Evolutionary conservation across 257 asterid genomes (phyloP).

Genomic region (Sherardia arvensis): DNA sequence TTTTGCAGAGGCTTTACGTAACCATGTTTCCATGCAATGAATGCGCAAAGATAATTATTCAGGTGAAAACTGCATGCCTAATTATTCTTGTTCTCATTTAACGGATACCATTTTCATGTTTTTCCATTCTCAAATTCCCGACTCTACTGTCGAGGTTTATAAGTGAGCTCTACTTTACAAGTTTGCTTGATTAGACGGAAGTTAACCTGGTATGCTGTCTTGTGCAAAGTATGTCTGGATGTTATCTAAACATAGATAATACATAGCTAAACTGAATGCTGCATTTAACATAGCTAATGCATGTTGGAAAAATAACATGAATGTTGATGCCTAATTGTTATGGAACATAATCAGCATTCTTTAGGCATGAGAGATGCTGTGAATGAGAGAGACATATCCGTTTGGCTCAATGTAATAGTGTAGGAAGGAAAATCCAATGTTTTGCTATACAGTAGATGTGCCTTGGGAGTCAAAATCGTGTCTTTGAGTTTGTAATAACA

Average conservation of each 20-base stretch:
- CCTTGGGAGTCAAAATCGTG: no score
- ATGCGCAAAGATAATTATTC: conserved; percentile 88
- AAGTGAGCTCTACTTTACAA: background rate
- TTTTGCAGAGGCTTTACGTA: conserved; percentile 76
- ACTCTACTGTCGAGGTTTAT: background rate
- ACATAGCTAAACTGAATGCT: no score
- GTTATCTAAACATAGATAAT: no score
- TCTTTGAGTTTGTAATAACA: no score
- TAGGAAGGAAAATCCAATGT: no score
- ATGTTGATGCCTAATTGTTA: background rate
- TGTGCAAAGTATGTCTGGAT: no score
- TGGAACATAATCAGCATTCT: background rate
- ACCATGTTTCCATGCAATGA: conserved; percentile 98
- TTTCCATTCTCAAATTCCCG: background rate
- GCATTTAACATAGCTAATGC: no score
- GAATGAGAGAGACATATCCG: background rate
- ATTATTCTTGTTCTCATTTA: background rate
- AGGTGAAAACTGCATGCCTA: conserved; percentile 31
- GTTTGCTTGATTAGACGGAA: background rate
- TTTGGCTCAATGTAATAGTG: no score
- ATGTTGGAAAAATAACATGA: background rate
- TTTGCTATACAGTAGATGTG: no score
- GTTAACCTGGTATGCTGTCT: background rate
- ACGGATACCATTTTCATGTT: background rate
- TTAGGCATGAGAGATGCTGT: background rate